Conservation (phyloP, 805 yeast genomes). For the Sugiyamaella mastotermitis region DNA sequence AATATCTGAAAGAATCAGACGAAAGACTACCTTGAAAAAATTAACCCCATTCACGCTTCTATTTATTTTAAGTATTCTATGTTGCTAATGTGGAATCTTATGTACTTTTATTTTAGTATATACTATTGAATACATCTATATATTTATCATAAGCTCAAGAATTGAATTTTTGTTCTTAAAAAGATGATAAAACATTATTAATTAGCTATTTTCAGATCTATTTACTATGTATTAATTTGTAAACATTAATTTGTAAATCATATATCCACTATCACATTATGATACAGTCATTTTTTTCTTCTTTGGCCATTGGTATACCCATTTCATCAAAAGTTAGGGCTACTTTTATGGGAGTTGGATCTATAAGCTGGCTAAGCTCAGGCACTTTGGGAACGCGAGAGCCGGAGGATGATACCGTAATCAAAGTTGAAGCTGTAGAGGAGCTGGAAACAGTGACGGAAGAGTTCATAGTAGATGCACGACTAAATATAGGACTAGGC, state of each 20-base stretch:
- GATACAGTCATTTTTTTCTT: constrained; percentile 25
- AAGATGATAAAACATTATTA: too few species aligned
- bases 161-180: too few species aligned
- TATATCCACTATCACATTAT: constrained; percentile 22
- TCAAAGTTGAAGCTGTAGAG: constrained; percentile 7
- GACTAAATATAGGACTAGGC: too few species aligned
- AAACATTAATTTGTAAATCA: not conserved
- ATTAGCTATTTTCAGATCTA: not conserved
- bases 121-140: too few species aligned
- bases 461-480: constrained; percentile 12
- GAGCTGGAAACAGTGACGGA: not conserved
- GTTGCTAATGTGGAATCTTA: too few species aligned
- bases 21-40: too few species aligned
- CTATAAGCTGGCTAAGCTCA: not conserved
- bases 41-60: too few species aligned
- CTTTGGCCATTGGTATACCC: constrained; percentile 26
- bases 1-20: too few species aligned
- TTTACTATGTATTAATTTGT: not conserved
- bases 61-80: too few species aligned
- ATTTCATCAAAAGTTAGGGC: constrained; percentile 33
- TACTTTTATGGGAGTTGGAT: constrained; percentile 4
- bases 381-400: too few species aligned
- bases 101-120: too few species aligned
- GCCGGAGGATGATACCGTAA: constrained; percentile 1
- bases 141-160: too few species aligned